Percentiles rank a stretch among this genome's conserved stretches.
phyloP scores from a whole-genome alignment of 2,329 filamentous ascomycete genomes.

The Aureobasidium namibiae region DNA sequence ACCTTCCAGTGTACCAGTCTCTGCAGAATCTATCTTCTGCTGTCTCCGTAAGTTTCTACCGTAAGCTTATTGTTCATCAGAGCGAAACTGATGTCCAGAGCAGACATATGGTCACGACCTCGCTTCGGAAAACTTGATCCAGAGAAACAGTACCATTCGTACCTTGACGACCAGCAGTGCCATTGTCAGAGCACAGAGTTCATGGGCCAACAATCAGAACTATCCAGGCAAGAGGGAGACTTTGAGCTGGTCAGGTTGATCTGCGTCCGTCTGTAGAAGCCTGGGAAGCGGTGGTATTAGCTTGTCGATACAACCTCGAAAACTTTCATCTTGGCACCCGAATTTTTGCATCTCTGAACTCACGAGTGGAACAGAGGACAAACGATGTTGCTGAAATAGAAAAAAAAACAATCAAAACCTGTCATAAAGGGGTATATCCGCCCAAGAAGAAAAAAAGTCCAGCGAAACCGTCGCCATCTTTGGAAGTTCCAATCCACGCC shows the following conservation, averaged over 20 bases:
- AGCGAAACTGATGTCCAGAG: background rate
- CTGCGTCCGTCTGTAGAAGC: constrained; percentile 23
- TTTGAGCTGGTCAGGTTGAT: background rate
- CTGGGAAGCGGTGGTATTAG: constrained; percentile 18
- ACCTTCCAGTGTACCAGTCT: constrained; percentile 26
- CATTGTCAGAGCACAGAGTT: constrained; percentile 18
- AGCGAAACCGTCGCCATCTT: background rate
- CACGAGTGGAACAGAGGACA: no score
- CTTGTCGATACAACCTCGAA: background rate
- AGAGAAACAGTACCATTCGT: constrained; percentile 23
- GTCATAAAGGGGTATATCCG: background rate
- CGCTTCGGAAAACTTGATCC: constrained; percentile 22
- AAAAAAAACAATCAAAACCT: background rate
- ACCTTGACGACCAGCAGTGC: constrained; percentile 28
- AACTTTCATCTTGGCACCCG: no score
- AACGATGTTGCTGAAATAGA: no score
- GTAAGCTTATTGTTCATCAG: background rate
- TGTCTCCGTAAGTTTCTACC: constrained; percentile 18
- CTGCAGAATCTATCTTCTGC: constrained; percentile 25
- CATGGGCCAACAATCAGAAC: constrained; percentile 14
- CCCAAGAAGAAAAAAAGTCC: background rate
- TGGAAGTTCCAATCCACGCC: background rate
- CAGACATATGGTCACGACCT: constrained; percentile 24
- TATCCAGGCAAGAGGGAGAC: constrained; percentile 8
- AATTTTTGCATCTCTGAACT: no score